Evolutionary conservation across 2,329 filamentous ascomycete genomes (phyloP), one percentile per base, ranked within the genome.

Genomic region (Fusarium algeriense): DNA sequence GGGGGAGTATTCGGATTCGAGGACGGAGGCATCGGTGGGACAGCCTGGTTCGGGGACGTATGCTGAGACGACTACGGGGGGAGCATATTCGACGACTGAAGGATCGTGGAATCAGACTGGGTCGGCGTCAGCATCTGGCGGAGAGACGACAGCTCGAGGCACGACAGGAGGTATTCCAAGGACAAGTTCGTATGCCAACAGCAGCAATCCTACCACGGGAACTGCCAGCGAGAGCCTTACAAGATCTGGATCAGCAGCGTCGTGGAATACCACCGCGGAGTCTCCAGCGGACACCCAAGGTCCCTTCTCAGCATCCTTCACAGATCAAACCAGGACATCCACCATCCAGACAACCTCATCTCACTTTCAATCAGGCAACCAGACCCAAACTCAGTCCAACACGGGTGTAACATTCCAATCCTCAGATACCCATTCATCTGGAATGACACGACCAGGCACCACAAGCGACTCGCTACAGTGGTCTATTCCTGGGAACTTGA

Each of bases 11-110:
- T 55, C 57, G 14, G 54, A 50, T 43, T 67, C 64, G 10, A 49
- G 46, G 28, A 66, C 52, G 9, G 20, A 58, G 53, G 65, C 64
- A 5, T 62, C 61, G 7, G 53, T 54, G 1, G 28, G 55, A 20
- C 70, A 56, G 26, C 59, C 70, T 67, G 63, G 57, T 0, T 72
- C 68, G 15, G 61, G 71, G 5, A 57, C 34, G 2, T 50, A 68
- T 43, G 56, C 55, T 13, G 60, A 43, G 15, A 65, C 34, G 8
- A 44, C 58, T 3, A 48, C 60, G n/a, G 20, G 3, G 3, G 48
- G 32, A 52, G 20, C 2, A 20, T 52, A 38, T 28, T 38, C 48
- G 48, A 38, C 48, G 3, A 57, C 40, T n/a, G n/a, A 40, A 35
- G 34, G n/a, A 3, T 43, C 20, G 7, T 20, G 35, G 49, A 64